These are phyloP conservation scores for Pisolithus marmoratus DNA, from an alignment of 768 basidiomycete genomes.

Conservation along the genomic window DNA sequence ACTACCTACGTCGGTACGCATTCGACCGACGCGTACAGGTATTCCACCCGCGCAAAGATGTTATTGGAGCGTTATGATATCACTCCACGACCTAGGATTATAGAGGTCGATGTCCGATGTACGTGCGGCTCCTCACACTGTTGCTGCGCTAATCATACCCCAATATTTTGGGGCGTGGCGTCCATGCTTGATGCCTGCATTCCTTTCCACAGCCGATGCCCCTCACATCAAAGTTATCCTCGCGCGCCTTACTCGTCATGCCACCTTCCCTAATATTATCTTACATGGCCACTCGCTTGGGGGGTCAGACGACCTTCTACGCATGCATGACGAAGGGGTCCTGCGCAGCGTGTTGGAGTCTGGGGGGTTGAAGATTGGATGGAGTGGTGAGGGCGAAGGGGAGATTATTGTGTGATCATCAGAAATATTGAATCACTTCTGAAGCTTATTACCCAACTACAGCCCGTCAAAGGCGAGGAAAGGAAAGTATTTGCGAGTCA, in stretches of 20 bases:
- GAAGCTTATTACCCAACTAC: too few relatives aligned
- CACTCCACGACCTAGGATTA: slow-evolving; percentile 55
- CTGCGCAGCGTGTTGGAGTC: slow-evolving; percentile 43
- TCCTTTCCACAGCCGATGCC: slow-evolving; percentile 46
- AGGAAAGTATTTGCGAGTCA: too few relatives aligned
- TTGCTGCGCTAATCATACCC: neutral
- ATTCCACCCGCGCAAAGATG: slow-evolving; percentile 30
- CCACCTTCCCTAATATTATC: slow-evolving; percentile 75
- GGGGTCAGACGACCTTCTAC: slow-evolving; percentile 56
- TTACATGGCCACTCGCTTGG: slow-evolving; percentile 59
- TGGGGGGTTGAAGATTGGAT: slow-evolving; percentile 37
- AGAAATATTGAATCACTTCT: too few relatives aligned
- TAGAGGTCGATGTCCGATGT: slow-evolving; percentile 77
- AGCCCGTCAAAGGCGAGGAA: neutral
- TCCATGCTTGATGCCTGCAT: neutral
- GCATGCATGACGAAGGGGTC: slow-evolving; percentile 38
- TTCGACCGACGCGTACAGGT: slow-evolving; percentile 8
- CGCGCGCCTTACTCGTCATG: slow-evolving; percentile 55
- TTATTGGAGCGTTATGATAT: slow-evolving; percentile 58
- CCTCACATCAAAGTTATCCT: slow-evolving; percentile 60
- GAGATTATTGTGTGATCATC: slow-evolving; percentile 1
- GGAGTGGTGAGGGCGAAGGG: slow-evolving; percentile 11
- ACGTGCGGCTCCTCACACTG: slow-evolving; percentile 6
- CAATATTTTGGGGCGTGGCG: too few relatives aligned
- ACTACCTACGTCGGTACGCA: too few relatives aligned